Percentiles rank a stretch among this genome's conserved stretches.
phyloP scores from a whole-genome alignment of 768 basidiomycete species.

The Lentinula lateritia region DNA sequence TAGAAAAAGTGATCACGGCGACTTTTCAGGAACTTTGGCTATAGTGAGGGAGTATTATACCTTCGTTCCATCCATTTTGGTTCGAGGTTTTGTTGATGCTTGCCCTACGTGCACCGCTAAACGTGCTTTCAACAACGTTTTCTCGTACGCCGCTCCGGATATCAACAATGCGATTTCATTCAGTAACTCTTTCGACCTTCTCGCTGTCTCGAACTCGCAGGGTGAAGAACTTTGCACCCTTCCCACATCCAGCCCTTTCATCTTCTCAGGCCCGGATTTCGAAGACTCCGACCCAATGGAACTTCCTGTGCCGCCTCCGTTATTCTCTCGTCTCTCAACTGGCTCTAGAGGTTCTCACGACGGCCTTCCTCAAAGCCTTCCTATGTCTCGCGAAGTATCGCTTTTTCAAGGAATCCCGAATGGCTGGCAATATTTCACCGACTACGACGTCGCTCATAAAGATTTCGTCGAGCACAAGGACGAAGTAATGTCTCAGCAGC shows the following conservation, averaged over 20 bases:
- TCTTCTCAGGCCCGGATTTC: not conserved
- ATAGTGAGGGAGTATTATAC: conserved; percentile 47
- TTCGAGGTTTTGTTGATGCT: conserved; percentile 50
- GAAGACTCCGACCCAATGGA: not conserved
- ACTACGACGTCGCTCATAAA: not conserved
- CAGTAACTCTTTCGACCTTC: not conserved
- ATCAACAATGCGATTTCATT: not conserved
- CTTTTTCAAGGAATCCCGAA: conserved; percentile 8
- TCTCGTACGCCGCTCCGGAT: not conserved
- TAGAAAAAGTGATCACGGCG: conserved; percentile 42
- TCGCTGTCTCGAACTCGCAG: not conserved
- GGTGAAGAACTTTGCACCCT: not conserved
- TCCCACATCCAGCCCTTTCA: not conserved
- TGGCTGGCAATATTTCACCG: conserved; percentile 4
- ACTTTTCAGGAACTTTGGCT: conserved; percentile 54
- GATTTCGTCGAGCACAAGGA: not conserved
- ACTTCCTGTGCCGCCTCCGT: not conserved
- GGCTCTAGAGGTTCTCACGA: not conserved
- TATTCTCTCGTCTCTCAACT: conserved; percentile 3
- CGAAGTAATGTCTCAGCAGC: not conserved
- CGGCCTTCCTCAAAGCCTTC: conserved; percentile 1
- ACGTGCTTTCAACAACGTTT: not conserved
- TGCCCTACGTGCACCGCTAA: conserved; percentile 46
- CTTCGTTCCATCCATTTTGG: conserved; percentile 59
- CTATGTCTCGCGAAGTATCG: conserved; percentile 11